Base-by-base conservation (phyloP, 2,329 filamentous ascomycete species). In the Tolypocladium capitatum region DNA sequence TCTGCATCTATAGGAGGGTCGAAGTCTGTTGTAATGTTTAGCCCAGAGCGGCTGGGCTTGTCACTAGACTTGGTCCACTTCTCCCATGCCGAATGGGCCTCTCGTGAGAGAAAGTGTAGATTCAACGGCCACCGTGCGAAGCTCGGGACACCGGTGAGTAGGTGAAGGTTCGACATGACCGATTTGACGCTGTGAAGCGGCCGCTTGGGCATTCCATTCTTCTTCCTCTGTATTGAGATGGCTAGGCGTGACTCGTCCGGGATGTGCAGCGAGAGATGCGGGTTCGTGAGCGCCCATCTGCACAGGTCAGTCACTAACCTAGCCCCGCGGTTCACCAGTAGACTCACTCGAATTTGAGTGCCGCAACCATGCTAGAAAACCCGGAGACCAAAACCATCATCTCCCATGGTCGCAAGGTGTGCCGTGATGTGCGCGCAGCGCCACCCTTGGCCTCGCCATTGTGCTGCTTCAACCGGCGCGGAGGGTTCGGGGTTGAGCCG, bases 251-350 rank as follows among this genome's bases (percentile, higher is more conserved):
- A 73, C 31, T 75, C 71, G 13, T 74, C 65, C 13, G 84, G 75
- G 49, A 95, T 88, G 61, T 94, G 89, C 32, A 84, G 71, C 5
- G 90, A 90, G 32, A 83, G 63, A 60, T 92, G 84, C 2, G 89
- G 80, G 60, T 97, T 89, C 54, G 86, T 86, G 73, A 94, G 84
- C 35, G 91, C 90, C 91, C 91, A 96, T 72, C 86, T 91, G 35
- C 9, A 44, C n/a, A 28, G 13, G 46, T 48, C 35, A 55, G 46
- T 36, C 9, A 36, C 11, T 18, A 28, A n/a, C 27, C 24, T 28
- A 24, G n/a, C 7, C 2, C 24, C 16, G 16, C 24, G 5, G 16
- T 5, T 32, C 21, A 32, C n/a, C 30, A 24, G 13, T 11, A 38
- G 5, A 3, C 80, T 61, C 73, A 92, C 84, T 97, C 91, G 60